These are phyloP conservation scores for Malassezia caprae DNA, from an alignment of 1,284 basidiomycete genomes.

Conservation along the genomic window DNA sequence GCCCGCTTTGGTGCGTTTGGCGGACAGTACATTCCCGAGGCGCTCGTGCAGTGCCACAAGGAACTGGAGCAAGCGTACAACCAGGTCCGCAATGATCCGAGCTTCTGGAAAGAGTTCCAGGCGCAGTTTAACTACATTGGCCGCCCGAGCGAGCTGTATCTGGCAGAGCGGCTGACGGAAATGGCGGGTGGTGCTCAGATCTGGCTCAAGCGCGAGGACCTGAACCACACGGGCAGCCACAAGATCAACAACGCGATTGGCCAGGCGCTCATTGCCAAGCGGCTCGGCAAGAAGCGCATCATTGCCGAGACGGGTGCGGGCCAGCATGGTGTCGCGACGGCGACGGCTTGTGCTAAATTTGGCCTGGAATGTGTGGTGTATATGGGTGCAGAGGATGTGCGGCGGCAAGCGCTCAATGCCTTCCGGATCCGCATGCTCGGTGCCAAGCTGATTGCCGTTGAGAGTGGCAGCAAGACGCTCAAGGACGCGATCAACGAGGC, in stretches of 20 bases:
- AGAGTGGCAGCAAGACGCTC: conserved; percentile 83
- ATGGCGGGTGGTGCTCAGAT: conserved; percentile 78
- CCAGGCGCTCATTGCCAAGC: conserved; percentile 71
- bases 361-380: conserved; percentile 90
- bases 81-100: conserved; percentile 71
- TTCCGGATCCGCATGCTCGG: conserved; percentile 98
- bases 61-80: conserved; percentile 88
- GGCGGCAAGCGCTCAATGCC: conserved; percentile 88
- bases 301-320: conserved; percentile 98
- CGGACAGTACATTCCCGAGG: conserved; percentile 92
- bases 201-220: conserved; percentile 95
- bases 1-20: conserved; percentile 84
- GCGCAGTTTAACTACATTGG: conserved; percentile 83
- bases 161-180: conserved; percentile 65
- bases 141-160: conserved; percentile 62
- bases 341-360: conserved; percentile 93
- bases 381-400: conserved; percentile 98
- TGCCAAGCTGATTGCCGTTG: conserved; percentile 72
- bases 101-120: conserved; percentile 86
- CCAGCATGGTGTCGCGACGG: conserved; percentile 96
- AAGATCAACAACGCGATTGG: conserved; percentile 49
- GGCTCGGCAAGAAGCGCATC: conserved; percentile 89
- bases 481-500: conserved; percentile 64
- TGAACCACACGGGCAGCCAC: conserved; percentile 52
- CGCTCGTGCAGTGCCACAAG: conserved; percentile 75